Percentiles rank a stretch among this genome's conserved stretches.
Conservation (phyloP, 371 early-diverging fungal species). For the Mortierella sp. region DNA sequence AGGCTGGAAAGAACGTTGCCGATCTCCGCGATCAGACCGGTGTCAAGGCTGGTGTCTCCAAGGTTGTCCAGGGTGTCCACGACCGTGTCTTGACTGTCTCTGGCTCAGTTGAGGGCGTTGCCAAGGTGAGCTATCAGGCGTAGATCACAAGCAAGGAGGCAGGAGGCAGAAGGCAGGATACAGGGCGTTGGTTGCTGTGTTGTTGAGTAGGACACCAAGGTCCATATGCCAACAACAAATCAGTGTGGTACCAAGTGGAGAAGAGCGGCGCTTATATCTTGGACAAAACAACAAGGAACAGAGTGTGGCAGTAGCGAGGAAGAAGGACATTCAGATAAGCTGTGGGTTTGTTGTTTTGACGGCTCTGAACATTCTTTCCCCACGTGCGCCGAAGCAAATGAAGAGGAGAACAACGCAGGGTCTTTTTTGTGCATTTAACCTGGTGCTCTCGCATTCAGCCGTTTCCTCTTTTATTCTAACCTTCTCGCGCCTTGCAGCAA, state of each 20-base stretch:
- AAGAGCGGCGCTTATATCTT: not conserved
- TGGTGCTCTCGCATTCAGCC: constrained; percentile 5
- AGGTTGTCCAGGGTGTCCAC: constrained; percentile 83
- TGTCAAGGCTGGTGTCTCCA: constrained; percentile 88
- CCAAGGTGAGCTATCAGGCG: constrained; percentile 61
- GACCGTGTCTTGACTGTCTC: constrained; percentile 89
- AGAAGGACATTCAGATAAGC: not conserved
- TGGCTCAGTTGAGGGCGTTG: constrained; percentile 81
- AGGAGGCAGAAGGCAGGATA: not conserved
- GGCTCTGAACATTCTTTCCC: not conserved
- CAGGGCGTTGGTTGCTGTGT: not conserved
- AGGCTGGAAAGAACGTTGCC: constrained; percentile 87
- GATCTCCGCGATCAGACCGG: constrained; percentile 84
- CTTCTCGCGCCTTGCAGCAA: not conserved
- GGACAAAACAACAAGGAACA: not conserved
- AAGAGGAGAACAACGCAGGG: not conserved
- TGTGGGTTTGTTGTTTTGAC: not conserved
- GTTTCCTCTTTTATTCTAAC: constrained; percentile 1
- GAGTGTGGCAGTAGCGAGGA: not conserved
- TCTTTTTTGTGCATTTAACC: not conserved
- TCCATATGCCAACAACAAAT: not conserved
- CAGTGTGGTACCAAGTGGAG: not conserved
- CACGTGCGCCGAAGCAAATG: not conserved
- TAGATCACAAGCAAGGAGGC: not conserved
- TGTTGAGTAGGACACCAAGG: not conserved